A percentile compares a stretch with the other conserved stretches of the same genome.
Evolutionary conservation across 2,329 filamentous ascomycete genomes (phyloP).

Genomic region (Botrytis fragariae): DNA sequence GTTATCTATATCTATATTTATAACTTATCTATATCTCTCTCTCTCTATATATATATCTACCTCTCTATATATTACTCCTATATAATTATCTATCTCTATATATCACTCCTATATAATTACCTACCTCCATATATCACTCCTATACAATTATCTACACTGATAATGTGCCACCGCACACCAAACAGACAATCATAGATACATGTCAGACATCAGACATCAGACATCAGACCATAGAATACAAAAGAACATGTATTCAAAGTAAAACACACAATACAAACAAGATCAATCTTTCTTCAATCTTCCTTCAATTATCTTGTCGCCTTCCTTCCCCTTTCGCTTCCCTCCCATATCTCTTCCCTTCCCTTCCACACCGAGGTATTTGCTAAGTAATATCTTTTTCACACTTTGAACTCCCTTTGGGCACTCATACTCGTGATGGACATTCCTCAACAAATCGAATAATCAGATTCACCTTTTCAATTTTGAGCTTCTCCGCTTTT

Average conservation of each 20-base stretch:
- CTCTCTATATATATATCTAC: no score
- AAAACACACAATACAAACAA: slow-evolving; percentile 1
- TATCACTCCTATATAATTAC: background rate
- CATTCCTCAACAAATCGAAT: background rate
- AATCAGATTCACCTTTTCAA: background rate
- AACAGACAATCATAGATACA: background rate
- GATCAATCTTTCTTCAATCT: background rate
- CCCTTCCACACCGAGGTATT: background rate
- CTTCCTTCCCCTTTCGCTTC: slow-evolving; percentile 4
- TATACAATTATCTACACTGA: no score
- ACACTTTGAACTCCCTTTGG: background rate
- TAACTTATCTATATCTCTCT: no score
- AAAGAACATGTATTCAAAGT: background rate
- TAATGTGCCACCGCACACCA: no score
- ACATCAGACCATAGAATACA: background rate
- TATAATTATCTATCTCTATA: no score
- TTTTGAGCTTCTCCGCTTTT: slow-evolving; percentile 6
- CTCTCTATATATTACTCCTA: no score
- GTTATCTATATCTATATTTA: no score
- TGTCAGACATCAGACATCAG: background rate
- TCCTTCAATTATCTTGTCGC: background rate
- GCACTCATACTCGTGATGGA: background rate
- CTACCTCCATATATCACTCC: no score
- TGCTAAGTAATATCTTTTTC: background rate
- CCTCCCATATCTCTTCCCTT: background rate